A percentile compares a stretch with the other conserved stretches of the same genome.
These are phyloP conservation scores for Tylopilus intermedius DNA, from an alignment of 768 basidiomycete species.

Conservation along the genomic window DNA sequence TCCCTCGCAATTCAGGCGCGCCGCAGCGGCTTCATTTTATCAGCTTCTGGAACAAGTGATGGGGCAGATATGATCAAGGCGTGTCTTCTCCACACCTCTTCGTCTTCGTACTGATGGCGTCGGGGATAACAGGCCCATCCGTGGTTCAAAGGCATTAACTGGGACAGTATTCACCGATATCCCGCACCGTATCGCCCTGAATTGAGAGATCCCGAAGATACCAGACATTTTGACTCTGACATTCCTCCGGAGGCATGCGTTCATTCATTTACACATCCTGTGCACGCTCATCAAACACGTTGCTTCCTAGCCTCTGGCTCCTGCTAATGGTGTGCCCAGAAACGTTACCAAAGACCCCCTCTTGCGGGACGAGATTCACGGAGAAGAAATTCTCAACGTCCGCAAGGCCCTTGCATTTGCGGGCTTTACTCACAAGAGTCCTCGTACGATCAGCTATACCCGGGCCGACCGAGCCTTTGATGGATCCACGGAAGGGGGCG, in stretches of 20 bases:
- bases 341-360: conserved; percentile 89
- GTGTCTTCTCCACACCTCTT: conserved; percentile 19
- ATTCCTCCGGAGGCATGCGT: conserved; percentile 79
- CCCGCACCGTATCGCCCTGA: conserved; percentile 88
- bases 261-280: conserved; percentile 24
- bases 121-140: conserved; percentile 58
- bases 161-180: conserved; percentile 77
- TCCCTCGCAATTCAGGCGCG: conserved; percentile 70
- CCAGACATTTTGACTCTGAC: conserved; percentile 91
- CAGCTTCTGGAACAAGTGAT: conserved; percentile 55
- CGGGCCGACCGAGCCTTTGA: conserved; percentile 72
- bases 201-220: conserved; percentile 77
- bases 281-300: conserved; percentile 28
- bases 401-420: conserved; percentile 90
- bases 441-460: conserved; percentile 71
- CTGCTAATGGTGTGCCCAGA: conserved; percentile 78
- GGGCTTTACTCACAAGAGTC: conserved; percentile 88
- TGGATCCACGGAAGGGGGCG: conserved; percentile 47
- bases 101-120: conserved; percentile 15
- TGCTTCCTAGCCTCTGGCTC: conserved; percentile 69
- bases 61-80: conserved; percentile 92
- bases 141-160: conserved; percentile 91
- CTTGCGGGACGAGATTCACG: conserved; percentile 79
- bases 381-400: conserved; percentile 80
- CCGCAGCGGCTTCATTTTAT: conserved; percentile 64